These are phyloP conservation scores for Penicillium taxi DNA, from an alignment of 495 filamentous ascomycete genomes.

Conservation along the genomic window DNA sequence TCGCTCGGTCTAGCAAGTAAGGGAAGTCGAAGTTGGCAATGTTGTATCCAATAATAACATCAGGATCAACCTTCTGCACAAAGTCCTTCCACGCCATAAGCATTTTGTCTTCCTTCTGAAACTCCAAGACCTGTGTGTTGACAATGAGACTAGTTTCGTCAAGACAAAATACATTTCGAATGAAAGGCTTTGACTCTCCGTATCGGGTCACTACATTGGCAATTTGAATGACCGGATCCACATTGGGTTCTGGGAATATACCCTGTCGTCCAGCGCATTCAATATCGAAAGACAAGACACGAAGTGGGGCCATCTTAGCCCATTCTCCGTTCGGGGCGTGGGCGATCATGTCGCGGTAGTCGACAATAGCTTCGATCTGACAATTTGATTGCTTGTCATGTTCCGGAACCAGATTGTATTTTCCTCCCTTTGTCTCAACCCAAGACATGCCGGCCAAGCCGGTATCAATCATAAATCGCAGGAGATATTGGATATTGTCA, in stretches of 20 bases:
- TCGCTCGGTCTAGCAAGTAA: conserved; percentile 86
- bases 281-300: conserved; percentile 94
- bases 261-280: conserved; percentile 97
- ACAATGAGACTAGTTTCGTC: conserved; percentile 88
- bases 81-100: conserved; percentile 84
- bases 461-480: conserved; percentile 97
- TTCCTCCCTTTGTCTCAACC: conserved; percentile 73
- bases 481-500: conserved; percentile 88
- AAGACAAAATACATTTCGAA: conserved; percentile 92
- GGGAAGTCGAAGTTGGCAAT: conserved; percentile 99
- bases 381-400: conserved; percentile 73
- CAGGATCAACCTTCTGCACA: conserved; percentile 82
- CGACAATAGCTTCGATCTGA: conserved; percentile 83
- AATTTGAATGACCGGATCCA: conserved; percentile 96
- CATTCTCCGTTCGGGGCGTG: conserved; percentile 90
- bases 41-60: conserved; percentile 98
- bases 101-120: conserved; percentile 73
- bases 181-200: conserved; percentile 90
- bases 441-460: conserved; percentile 93
- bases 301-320: conserved; percentile 95
- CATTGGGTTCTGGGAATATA: conserved; percentile 85
- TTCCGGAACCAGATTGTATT: conserved; percentile 57
- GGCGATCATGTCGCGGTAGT: conserved; percentile 75
- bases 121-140: conserved; percentile 87
- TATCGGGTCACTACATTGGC: conserved; percentile 96